These are phyloP conservation scores for Xylaria palmicola DNA, from an alignment of 495 filamentous ascomycete species.

Conservation along the genomic window DNA sequence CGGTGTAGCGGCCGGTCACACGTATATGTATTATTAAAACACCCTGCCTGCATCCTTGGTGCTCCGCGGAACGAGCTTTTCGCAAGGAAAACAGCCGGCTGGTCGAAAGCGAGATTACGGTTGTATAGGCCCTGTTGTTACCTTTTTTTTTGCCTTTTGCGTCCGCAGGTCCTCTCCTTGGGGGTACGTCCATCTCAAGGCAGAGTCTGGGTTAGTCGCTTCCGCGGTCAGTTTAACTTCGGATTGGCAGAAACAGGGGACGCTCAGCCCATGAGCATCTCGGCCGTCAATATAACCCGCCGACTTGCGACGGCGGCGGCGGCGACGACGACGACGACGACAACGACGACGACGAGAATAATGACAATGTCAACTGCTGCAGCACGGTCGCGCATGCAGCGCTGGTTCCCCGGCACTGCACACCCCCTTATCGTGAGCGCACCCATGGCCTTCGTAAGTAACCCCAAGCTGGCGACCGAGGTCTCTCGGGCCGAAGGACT, in stretches of 20 bases:
- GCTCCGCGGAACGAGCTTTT: no score
- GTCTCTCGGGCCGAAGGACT: constrained; percentile 68
- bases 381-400: constrained; percentile 22
- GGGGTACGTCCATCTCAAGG: no score
- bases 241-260: not conserved
- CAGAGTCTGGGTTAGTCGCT: no score
- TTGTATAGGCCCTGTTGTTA: no score
- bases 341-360: constrained; percentile 15
- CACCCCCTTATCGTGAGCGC: constrained; percentile 59
- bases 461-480: constrained; percentile 60
- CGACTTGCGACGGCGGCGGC: not conserved
- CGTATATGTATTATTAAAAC: no score
- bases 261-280: not conserved
- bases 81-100: no score
- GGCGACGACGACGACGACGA: not conserved
- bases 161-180: no score
- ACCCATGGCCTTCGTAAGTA: constrained; percentile 70
- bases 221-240: no score
- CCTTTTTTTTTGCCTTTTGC: no score
- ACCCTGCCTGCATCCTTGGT: no score
- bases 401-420: constrained; percentile 31
- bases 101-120: no score
- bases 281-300: not conserved
- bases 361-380: not conserved
- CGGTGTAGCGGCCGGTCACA: no score